These are phyloP conservation scores for Mrakia frigida DNA, from an alignment of 768 basidiomycete species.

Conservation along the genomic window DNA sequence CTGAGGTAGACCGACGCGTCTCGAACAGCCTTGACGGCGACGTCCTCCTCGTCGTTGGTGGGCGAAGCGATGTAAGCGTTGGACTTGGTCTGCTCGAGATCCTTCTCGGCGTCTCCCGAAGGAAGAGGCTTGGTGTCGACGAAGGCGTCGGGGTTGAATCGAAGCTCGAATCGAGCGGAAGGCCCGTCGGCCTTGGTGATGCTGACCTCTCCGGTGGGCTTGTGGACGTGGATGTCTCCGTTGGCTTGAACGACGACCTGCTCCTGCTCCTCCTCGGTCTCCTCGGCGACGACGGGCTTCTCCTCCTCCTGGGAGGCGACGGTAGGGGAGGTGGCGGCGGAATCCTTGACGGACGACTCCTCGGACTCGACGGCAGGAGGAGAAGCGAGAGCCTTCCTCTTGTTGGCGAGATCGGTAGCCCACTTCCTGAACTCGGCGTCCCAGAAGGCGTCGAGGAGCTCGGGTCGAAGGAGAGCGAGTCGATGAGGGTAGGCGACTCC, in stretches of 20 bases:
- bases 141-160: conserved; percentile 50
- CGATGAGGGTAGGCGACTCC: conserved; percentile 46
- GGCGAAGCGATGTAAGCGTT: conserved; percentile 35
- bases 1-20: conserved; percentile 47
- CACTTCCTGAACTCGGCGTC: conserved; percentile 46
- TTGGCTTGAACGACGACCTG: conserved; percentile 36
- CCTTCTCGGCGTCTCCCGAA: conserved; percentile 30
- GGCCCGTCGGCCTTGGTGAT: conserved; percentile 33
- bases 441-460: conserved; percentile 48
- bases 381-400: conserved; percentile 35
- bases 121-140: conserved; percentile 40
- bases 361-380: conserved; percentile 31
- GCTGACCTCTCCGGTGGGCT: conserved; percentile 36
- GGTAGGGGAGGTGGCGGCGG: neutral
- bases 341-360: conserved; percentile 18
- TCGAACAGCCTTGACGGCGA: conserved; percentile 47
- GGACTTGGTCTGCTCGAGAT: conserved; percentile 10
- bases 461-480: conserved; percentile 47
- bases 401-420: conserved; percentile 41
- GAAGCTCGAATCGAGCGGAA: conserved; percentile 40
- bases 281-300: conserved; percentile 25
- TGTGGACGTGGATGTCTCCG: conserved; percentile 42
- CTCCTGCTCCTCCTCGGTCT: conserved; percentile 34
- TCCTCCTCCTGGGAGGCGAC: neutral
- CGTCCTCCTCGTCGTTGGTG: conserved; percentile 44